phyloP scores from a whole-genome alignment of 2,329 filamentous ascomycete species.

The Penicillium verrucosum region DNA sequence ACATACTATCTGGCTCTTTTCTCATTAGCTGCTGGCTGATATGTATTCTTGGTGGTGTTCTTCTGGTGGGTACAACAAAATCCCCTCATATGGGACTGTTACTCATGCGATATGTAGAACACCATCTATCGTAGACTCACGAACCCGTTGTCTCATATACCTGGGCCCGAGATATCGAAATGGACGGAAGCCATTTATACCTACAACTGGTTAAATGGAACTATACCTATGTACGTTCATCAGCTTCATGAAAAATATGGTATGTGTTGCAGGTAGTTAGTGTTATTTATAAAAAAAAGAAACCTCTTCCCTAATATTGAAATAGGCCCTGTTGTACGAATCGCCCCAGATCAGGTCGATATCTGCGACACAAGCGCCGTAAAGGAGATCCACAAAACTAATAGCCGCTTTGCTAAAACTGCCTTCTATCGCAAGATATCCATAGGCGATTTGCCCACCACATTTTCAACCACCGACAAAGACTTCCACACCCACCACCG shows the following conservation, averaged over 20 bases:
- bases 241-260: constrained; percentile 31
- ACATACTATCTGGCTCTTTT: not conserved
- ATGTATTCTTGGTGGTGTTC: not conserved
- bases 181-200: constrained; percentile 24
- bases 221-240: constrained; percentile 23
- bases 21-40: not conserved
- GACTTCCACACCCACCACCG: constrained; percentile 42
- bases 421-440: constrained; percentile 30
- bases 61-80: not conserved
- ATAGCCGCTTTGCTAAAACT: constrained; percentile 34
- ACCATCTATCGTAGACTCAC: constrained; percentile 9
- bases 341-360: constrained; percentile 28
- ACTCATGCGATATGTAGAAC: constrained; percentile 1
- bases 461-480: constrained; percentile 45
- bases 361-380: constrained; percentile 40
- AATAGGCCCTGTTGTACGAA: constrained; percentile 33
- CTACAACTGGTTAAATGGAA: constrained; percentile 24
- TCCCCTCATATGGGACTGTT: not conserved
- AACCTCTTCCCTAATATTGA: not conserved
- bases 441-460: constrained; percentile 18
- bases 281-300: not conserved
- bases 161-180: constrained; percentile 26
- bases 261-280: not conserved
- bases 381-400: constrained; percentile 36
- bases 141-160: constrained; percentile 17